Evolutionary conservation across 176 grass and related monocot genomes (phyloP).

Genomic region (Tillandsia leiboldiana): DNA sequence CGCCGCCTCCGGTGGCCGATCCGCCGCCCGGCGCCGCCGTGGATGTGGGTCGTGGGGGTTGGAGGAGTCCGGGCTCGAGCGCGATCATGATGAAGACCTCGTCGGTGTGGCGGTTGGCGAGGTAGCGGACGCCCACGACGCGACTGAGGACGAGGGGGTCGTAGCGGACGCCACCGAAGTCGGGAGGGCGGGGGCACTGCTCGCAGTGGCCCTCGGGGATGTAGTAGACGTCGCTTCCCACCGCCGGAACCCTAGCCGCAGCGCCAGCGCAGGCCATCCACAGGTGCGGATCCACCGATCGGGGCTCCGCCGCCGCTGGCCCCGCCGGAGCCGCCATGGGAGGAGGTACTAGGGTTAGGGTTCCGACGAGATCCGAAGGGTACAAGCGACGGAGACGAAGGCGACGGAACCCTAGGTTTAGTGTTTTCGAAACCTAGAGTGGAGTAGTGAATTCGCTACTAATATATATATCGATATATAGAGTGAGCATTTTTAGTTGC

Average conservation of each 20-base stretch:
- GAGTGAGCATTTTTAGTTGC: not conserved
- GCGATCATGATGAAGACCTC: constrained; percentile 44
- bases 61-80: constrained; percentile 23
- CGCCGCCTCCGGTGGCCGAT: not conserved
- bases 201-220: constrained; percentile 67
- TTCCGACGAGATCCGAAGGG: not conserved
- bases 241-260: constrained; percentile 32
- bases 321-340: not conserved
- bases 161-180: not conserved
- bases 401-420: not conserved
- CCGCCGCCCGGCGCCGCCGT: not conserved
- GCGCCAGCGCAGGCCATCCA: constrained; percentile 55
- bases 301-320: not conserved
- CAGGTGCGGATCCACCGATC: constrained; percentile 16
- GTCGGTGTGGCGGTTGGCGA: constrained; percentile 30
- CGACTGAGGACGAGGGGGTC: constrained; percentile 32
- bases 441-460: too few relatives aligned
- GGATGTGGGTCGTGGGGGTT: not conserved
- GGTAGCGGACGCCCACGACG: constrained; percentile 31
- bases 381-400: not conserved
- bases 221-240: constrained; percentile 57
- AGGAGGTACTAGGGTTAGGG: constrained; percentile 4
- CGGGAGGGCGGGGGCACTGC: constrained; percentile 35
- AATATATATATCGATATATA: too few relatives aligned
- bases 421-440: not conserved